phyloP scores from a whole-genome alignment of 441 rosid genomes.

The Pelargonium fulgidum region DNA sequence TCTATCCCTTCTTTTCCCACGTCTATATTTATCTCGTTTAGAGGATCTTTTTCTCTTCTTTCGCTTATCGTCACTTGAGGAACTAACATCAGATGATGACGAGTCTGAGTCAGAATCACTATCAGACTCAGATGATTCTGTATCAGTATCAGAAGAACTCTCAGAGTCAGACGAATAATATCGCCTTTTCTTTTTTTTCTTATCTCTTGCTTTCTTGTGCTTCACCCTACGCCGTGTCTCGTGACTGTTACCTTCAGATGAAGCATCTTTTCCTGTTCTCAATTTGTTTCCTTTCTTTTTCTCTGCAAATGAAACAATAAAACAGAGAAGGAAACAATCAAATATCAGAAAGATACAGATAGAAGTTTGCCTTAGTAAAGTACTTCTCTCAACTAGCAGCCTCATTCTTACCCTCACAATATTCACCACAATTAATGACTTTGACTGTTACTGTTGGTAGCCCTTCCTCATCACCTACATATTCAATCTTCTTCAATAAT shows the following conservation, averaged over 20 bases:
- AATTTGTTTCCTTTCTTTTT: constrained; percentile 45
- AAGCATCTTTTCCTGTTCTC: constrained; percentile 38
- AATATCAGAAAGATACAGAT: not conserved
- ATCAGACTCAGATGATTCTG: constrained; percentile 46
- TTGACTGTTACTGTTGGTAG: constrained; percentile 73
- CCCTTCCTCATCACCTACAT: constrained; percentile 74
- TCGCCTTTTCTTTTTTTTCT: constrained; percentile 67
- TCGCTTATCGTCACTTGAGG: constrained; percentile 78
- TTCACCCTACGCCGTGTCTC: constrained; percentile 49
- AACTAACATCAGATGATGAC: constrained; percentile 65
- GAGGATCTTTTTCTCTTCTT: constrained; percentile 73
- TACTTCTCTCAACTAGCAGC: not conserved
- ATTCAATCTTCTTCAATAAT: constrained; percentile 71
- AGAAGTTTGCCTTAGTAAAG: not conserved
- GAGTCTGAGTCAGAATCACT: constrained; percentile 47
- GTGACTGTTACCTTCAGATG: constrained; percentile 31
- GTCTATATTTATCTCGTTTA: constrained; percentile 61
- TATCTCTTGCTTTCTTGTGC: constrained; percentile 64
- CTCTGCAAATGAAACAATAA: constrained; percentile 28
- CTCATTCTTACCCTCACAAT: constrained; percentile 43
- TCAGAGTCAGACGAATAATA: constrained; percentile 64
- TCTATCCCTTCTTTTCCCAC: constrained; percentile 63
- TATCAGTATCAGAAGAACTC: constrained; percentile 58
- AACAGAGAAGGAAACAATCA: not conserved
- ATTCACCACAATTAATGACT: constrained; percentile 78